These are phyloP conservation scores for Phytopythium aichiense DNA, from an alignment of 352 stramenopile species.

Conservation along the genomic window DNA sequence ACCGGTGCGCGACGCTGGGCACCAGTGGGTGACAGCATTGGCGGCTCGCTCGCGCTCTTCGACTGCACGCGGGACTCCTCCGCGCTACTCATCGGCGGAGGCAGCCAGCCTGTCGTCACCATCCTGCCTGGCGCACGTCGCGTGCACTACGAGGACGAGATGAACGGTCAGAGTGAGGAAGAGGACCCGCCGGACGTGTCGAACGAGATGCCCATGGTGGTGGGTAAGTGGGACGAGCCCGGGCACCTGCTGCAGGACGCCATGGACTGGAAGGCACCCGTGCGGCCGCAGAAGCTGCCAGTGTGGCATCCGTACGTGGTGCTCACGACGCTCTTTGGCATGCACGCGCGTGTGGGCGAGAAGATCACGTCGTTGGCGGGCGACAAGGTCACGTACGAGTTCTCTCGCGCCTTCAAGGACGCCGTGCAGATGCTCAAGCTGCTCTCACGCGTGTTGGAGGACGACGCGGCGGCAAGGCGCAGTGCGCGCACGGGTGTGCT, in stretches of 20 bases:
- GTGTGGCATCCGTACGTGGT: constrained; percentile 85
- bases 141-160: background rate
- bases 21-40: constrained; percentile 60
- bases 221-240: constrained; percentile 82
- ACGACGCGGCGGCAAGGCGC: constrained; percentile 54
- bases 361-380: constrained; percentile 72
- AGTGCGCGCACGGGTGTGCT: constrained; percentile 62
- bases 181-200: constrained; percentile 18
- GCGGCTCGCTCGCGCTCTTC: constrained; percentile 52
- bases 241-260: constrained; percentile 58
- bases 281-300: constrained; percentile 68
- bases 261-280: constrained; percentile 76
- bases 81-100: constrained; percentile 66
- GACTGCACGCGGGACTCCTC: constrained; percentile 83
- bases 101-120: constrained; percentile 14
- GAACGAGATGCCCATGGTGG: constrained; percentile 75
- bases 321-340: constrained; percentile 79
- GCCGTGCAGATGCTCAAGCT: constrained; percentile 84
- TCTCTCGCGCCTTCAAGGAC: constrained; percentile 71
- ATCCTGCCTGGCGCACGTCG: background rate
- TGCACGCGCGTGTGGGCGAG: constrained; percentile 76
- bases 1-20: constrained; percentile 49
- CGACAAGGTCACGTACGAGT: constrained; percentile 55
- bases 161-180: constrained; percentile 2
- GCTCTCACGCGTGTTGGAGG: constrained; percentile 60